Evolutionary conservation across 192 early-diverging fungal genomes (phyloP).

Genomic region (Oehlia diaphana): DNA sequence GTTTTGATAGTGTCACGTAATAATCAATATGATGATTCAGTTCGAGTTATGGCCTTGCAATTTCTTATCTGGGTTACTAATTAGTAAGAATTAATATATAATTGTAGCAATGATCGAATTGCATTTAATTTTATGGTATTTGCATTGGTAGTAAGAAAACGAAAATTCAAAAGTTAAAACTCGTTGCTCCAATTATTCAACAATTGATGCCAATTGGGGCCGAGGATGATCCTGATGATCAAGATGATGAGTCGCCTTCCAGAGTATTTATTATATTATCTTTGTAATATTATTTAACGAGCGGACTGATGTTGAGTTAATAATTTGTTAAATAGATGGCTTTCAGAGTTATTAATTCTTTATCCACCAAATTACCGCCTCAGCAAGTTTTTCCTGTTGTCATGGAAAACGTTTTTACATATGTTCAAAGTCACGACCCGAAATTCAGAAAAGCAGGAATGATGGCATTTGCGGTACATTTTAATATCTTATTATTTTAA

Average conservation of each 20-base stretch:
- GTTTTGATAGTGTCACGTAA: conserved; percentile 73
- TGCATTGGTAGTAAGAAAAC: conserved; percentile 63
- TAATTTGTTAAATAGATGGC: conserved; percentile 36
- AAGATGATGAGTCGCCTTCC: conserved; percentile 81
- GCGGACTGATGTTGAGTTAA: conserved; percentile 7
- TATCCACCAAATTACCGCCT: conserved; percentile 83
- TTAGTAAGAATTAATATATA: conserved; percentile 56
- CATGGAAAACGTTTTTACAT: conserved; percentile 67
- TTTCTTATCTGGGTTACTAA: conserved; percentile 78
- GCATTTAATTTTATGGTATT: conserved; percentile 4
- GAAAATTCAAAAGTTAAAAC: conserved; percentile 81
- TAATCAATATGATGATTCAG: conserved; percentile 62
- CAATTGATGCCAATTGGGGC: conserved; percentile 80
- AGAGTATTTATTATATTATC: conserved; percentile 33
- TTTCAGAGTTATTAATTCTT: conserved; percentile 69
- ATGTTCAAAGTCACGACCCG: conserved; percentile 78
- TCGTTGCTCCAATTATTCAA: conserved; percentile 77
- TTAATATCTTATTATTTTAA: background rate
- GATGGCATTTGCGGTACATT: conserved; percentile 72
- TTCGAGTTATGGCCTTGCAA: conserved; percentile 79
- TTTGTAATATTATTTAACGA: background rate
- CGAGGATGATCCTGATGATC: conserved; percentile 78
- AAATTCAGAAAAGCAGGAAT: conserved; percentile 82
- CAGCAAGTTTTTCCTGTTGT: conserved; percentile 85
- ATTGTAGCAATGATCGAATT: conserved; percentile 3